phyloP scores from a whole-genome alignment of 108 stramenopile species.

The Ochromonas danica region DNA sequence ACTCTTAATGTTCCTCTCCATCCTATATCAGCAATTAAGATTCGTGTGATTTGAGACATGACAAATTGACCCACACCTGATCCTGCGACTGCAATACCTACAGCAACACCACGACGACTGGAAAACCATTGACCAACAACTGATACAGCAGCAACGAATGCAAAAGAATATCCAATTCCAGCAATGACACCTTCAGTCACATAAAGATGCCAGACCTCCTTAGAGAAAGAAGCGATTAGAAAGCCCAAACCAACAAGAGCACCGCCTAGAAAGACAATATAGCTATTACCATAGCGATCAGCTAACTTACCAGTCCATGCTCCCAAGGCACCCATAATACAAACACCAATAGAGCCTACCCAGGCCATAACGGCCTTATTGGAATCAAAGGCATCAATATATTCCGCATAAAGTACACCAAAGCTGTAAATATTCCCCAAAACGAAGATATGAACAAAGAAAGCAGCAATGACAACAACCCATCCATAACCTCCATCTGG shows the following conservation, averaged over 20 bases:
- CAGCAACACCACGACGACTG: constrained; percentile 3
- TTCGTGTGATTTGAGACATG: constrained; percentile 8
- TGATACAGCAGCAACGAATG: constrained; percentile 25
- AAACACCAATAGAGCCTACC: constrained; percentile 21
- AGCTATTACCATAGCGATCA: constrained; percentile 8
- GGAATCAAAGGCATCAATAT: constrained; percentile 24
- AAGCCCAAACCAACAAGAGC: constrained; percentile 11
- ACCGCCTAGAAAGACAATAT: constrained; percentile 3
- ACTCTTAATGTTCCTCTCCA: neutral
- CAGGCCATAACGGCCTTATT: neutral
- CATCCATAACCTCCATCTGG: constrained; percentile 36
- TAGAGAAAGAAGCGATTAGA: constrained; percentile 13
- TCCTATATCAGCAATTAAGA: neutral
- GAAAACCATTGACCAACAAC: constrained; percentile 32
- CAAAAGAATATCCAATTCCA: constrained; percentile 20
- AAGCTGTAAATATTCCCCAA: constrained; percentile 36
- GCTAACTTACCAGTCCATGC: constrained; percentile 1
- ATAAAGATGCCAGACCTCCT: constrained; percentile 28
- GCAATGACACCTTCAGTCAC: constrained; percentile 18
- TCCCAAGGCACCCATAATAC: constrained; percentile 5
- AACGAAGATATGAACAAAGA: constrained; percentile 36
- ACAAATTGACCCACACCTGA: constrained; percentile 35
- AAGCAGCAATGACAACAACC: constrained; percentile 24
- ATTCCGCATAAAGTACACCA: constrained; percentile 20
- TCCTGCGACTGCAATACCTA: constrained; percentile 35